Conservation (phyloP, 805 yeast genomes). For the Candida ponderosae region DNA sequence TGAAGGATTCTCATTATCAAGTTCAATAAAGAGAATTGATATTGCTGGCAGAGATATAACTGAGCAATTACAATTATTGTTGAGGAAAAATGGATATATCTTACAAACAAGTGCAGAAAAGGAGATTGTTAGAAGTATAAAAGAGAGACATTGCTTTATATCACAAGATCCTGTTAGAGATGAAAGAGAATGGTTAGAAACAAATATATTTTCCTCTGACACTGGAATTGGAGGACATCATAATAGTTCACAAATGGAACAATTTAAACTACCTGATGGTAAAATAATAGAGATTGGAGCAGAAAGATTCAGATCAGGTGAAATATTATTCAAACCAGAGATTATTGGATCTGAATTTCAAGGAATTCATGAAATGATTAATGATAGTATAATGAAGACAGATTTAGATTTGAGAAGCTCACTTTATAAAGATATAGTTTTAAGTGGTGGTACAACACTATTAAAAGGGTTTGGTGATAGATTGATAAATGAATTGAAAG, state of each 20-base stretch:
- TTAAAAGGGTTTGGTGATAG: constrained; percentile 76
- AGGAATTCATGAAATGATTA: constrained; percentile 59
- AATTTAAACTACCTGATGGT: constrained; percentile 79
- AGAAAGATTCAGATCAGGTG: constrained; percentile 70
- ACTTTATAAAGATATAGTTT: constrained; percentile 61
- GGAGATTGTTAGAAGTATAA: constrained; percentile 72
- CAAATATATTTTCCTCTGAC: constrained; percentile 5
- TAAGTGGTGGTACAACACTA: constrained; percentile 83
- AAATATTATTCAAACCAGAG: constrained; percentile 76
- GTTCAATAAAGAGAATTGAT: constrained; percentile 66
- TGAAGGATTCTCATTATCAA: constrained; percentile 77
- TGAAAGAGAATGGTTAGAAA: constrained; percentile 36
- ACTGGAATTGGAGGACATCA: constrained; percentile 3
- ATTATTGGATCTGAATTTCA: constrained; percentile 67
- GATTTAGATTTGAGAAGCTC: constrained; percentile 73
- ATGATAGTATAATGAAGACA: constrained; percentile 56
- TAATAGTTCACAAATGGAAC: constrained; percentile 12
- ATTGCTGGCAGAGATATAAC: constrained; percentile 86
- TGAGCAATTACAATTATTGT: constrained; percentile 57
- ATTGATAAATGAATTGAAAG: constrained; percentile 55
- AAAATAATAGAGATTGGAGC: constrained; percentile 54
- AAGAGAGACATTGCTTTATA: constrained; percentile 67
- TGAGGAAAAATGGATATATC: constrained; percentile 62
- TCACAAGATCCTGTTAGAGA: constrained; percentile 49
- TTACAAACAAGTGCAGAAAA: constrained; percentile 69